Conservation (phyloP, 768 basidiomycete species). For the Mycena epipterygia region DNA sequence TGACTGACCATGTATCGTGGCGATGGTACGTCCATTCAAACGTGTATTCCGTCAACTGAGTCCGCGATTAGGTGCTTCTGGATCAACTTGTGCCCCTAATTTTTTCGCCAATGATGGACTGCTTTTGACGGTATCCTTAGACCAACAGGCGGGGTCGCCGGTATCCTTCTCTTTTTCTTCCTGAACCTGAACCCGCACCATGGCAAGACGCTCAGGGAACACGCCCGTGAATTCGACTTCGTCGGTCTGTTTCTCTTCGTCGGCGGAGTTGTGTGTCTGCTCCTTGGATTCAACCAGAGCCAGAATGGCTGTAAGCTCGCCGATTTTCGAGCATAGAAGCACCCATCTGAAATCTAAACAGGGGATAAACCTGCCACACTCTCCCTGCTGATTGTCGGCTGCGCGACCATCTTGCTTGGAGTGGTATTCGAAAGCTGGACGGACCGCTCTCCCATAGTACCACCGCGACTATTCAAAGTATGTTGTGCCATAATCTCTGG, state of each 20-base stretch:
- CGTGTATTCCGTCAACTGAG: not conserved
- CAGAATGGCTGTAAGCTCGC: conserved; percentile 66
- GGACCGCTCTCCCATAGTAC: conserved; percentile 76
- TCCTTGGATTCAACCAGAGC: conserved; percentile 81
- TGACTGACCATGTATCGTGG: conserved; percentile 85
- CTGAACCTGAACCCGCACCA: conserved; percentile 83
- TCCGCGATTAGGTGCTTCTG: conserved; percentile 70
- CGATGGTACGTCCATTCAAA: conserved; percentile 60
- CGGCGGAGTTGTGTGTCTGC: conserved; percentile 71
- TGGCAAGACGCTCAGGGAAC: conserved; percentile 67
- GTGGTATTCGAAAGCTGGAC: conserved; percentile 74
- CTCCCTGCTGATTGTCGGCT: conserved; percentile 70
- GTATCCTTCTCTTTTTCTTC: conserved; percentile 74
- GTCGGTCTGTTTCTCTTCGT: conserved; percentile 74
- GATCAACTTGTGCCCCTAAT: conserved; percentile 71
- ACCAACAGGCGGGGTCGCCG: conserved; percentile 81
- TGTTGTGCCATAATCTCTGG: not conserved
- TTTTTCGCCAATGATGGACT: not conserved
- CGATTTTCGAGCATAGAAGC: conserved; percentile 38
- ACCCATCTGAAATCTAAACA: conserved; percentile 38
- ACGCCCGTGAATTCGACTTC: conserved; percentile 78
- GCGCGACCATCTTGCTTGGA: conserved; percentile 62
- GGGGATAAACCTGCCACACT: conserved; percentile 75
- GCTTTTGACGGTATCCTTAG: conserved; percentile 49
- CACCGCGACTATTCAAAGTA: conserved; percentile 82